Conservation (phyloP, 1,284 basidiomycete genomes). For the Ustilago nuda region DNA sequence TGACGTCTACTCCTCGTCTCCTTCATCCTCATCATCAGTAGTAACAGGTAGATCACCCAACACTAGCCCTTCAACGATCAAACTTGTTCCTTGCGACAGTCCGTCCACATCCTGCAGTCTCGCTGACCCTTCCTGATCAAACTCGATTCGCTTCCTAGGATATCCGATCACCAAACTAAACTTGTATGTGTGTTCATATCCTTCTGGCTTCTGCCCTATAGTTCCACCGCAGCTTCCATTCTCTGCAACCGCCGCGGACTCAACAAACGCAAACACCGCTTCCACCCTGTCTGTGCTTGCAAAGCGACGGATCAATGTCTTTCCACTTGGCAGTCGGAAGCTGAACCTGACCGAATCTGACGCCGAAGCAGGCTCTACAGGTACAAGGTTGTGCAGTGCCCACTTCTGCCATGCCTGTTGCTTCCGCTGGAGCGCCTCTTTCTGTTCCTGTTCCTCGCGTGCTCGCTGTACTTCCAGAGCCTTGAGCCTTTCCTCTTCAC, state of each 20-base stretch:
- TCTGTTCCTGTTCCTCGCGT: slow-evolving; percentile 25
- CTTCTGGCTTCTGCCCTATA: slow-evolving; percentile 15
- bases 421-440: slow-evolving; percentile 26
- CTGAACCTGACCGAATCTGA: slow-evolving; percentile 31
- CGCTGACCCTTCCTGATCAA: slow-evolving; percentile 1
- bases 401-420: slow-evolving; percentile 55
- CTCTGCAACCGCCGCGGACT: slow-evolving; percentile 24
- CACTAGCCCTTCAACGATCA: slow-evolving; percentile 56
- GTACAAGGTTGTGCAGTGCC: slow-evolving; percentile 52
- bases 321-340: slow-evolving; percentile 61
- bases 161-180: slow-evolving; percentile 65
- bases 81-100: slow-evolving; percentile 51
- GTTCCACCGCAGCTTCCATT: neutral
- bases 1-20: slow-evolving; percentile 25
- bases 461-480: slow-evolving; percentile 26
- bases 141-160: slow-evolving; percentile 48
- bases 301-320: slow-evolving; percentile 51
- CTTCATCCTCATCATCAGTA: slow-evolving; percentile 36
- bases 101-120: slow-evolving; percentile 45
- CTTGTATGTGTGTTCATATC: slow-evolving; percentile 46
- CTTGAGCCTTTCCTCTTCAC: slow-evolving; percentile 47
- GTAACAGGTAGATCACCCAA: slow-evolving; percentile 17
- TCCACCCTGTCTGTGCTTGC: slow-evolving; percentile 39
- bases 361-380: slow-evolving; percentile 37
- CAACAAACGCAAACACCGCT: slow-evolving; percentile 57